Evolutionary conservation across 176 grass and related monocot genomes (phyloP).

Genomic region (Areca catechu): DNA sequence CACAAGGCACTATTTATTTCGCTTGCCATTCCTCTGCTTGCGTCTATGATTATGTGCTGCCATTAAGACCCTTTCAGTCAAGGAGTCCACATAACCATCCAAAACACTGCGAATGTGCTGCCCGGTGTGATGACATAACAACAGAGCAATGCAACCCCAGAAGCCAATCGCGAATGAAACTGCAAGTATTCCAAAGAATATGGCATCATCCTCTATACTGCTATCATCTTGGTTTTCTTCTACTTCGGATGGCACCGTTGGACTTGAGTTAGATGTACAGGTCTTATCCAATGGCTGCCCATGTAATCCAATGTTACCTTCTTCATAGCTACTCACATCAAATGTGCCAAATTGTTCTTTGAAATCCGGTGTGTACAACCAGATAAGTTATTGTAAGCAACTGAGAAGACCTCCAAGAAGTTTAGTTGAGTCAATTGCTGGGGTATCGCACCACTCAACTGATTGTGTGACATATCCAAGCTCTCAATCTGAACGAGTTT

Average conservation of each 20-base stretch:
- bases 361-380: slow-evolving; percentile 20
- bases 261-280: neutral
- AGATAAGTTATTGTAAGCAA: slow-evolving; percentile 31
- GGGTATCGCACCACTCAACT: slow-evolving; percentile 1
- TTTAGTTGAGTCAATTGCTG: neutral
- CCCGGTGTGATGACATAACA: neutral
- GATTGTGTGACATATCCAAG: slow-evolving; percentile 26
- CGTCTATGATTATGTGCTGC: no score
- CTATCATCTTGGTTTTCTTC: neutral
- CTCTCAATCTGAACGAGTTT: slow-evolving; percentile 12
- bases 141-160: neutral
- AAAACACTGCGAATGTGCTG: no score
- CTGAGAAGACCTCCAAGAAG: neutral
- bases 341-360: slow-evolving; percentile 18
- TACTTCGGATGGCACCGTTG: neutral
- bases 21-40: no score
- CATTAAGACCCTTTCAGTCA: no score
- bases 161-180: slow-evolving; percentile 3
- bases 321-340: slow-evolving; percentile 2
- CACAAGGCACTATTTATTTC: no score
- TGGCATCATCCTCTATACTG: neutral
- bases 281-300: neutral
- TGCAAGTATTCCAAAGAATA: neutral
- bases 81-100: no score
- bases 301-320: slow-evolving; percentile 15